A percentile compares a stretch with the other conserved stretches of the same genome.
Conservation (phyloP, 2,329 filamentous ascomycete genomes). For the Penicillium sp. region DNA sequence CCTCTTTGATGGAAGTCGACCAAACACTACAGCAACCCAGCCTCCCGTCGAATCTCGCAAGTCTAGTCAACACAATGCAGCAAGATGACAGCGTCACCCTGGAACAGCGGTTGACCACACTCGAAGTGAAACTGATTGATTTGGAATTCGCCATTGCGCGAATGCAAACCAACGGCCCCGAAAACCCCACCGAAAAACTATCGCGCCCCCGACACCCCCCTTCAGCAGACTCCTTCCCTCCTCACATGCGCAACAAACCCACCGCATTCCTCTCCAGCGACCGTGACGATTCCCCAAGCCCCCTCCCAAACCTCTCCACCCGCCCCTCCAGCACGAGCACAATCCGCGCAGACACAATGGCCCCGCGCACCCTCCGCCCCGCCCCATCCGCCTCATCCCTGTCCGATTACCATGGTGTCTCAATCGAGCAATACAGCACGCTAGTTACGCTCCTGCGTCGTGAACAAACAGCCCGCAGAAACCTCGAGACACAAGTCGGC, state of each 20-base stretch:
- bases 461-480: slow-evolving; percentile 48
- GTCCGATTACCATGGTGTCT: slow-evolving; percentile 38
- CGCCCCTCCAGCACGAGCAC: slow-evolving; percentile 35
- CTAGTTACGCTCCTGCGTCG: slow-evolving; percentile 48
- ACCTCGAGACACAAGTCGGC: slow-evolving; percentile 46
- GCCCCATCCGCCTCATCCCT: slow-evolving; percentile 34
- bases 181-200: slow-evolving; percentile 16
- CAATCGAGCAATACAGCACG: slow-evolving; percentile 49
- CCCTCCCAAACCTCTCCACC: slow-evolving; percentile 16
- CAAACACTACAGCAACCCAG: slow-evolving; percentile 22
- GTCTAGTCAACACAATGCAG: slow-evolving; percentile 42
- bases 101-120: slow-evolving; percentile 49
- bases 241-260: slow-evolving; percentile 21
- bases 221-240: slow-evolving; percentile 10
- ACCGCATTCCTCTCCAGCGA: slow-evolving; percentile 16
- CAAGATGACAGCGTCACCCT: slow-evolving; percentile 42
- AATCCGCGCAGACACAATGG: slow-evolving; percentile 35
- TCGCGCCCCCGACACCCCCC: slow-evolving; percentile 19
- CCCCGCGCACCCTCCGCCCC: slow-evolving; percentile 28
- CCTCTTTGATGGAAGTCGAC: slow-evolving; percentile 23
- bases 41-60: slow-evolving; percentile 39
- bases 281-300: slow-evolving; percentile 18
- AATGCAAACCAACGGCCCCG: slow-evolving; percentile 41
- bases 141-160: slow-evolving; percentile 52
- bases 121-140: slow-evolving; percentile 53